Evolutionary conservation across 1,284 basidiomycete species (phyloP), one percentile per base, ranked within the genome.

Genomic region (Cutaneotrichosporon daszewskae): DNA sequence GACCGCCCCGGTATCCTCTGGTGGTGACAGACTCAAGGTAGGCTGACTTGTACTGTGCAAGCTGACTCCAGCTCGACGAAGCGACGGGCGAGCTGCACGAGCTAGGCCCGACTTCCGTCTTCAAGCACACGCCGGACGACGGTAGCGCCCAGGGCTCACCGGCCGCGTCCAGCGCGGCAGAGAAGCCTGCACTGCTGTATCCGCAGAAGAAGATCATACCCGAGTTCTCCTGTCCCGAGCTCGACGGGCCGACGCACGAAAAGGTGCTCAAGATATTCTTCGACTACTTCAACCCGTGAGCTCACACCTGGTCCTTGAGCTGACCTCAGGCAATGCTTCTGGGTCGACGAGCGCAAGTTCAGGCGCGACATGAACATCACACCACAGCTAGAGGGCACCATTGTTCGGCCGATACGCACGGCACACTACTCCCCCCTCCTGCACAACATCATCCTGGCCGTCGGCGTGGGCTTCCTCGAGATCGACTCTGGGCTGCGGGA

Each of bases 381-480:
- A 3, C 41, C 53, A 0, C n/a, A 24, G 1, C 26, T 40, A 1
- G 40, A 43, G 16, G 43, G 40, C 11, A 37, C 51, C 4, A 33
- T 52, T 27, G 44, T 56, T 40, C 37, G 45, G 12, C 40, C 46
- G 10, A 46, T 43, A 4, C 51, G 47, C n/a, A 49, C 51, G 3
- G 40, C 51, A 3, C 42, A 54, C 42, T 58, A 58, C 50, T 44
- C 40, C 25, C 57, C 57, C 5, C 46, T 81, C 2, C 76, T 94
- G 37, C 90, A 95, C 61, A 76, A 79, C 10, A 83, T 87, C 0
- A 79, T 94, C 22, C 74, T 91, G 9, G 76, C 77, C 0, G 27
- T 52, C 24, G 49, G 50, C 22, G 45, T 53, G 19, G 26, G 40
- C 5, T 49, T 49, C 25, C 43, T 54, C 24, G 40, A 50, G 5